phyloP scores from a whole-genome alignment of 768 basidiomycete species.

The Boletus pseudo-olivaceus region DNA sequence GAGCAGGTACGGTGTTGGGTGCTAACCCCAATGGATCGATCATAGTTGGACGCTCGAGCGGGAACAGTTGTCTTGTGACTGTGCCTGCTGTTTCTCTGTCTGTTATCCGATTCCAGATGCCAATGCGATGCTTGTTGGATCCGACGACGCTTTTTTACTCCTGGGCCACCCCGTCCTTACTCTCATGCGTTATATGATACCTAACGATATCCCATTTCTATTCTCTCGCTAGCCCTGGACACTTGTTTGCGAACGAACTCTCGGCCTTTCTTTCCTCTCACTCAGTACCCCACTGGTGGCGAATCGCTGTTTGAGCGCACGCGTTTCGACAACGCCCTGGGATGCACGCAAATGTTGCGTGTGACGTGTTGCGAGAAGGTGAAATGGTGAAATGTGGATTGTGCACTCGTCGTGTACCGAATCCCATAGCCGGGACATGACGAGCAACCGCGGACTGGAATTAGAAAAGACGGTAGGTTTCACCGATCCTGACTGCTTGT shows the following conservation, averaged over 20 bases:
- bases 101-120: neutral
- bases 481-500: no score
- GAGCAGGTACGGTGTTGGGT: slow-evolving; percentile 13
- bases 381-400: no score
- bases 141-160: slow-evolving; percentile 2
- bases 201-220: slow-evolving; percentile 2
- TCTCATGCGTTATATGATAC: slow-evolving; percentile 8
- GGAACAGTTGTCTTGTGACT: slow-evolving; percentile 2
- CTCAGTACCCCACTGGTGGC: slow-evolving; percentile 4
- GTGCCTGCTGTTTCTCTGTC: neutral
- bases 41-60: slow-evolving; percentile 6
- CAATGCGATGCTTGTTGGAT: slow-evolving; percentile 11
- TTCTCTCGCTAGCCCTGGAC: slow-evolving; percentile 14
- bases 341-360: no score
- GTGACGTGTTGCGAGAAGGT: no score
- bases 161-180: neutral
- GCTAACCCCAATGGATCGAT: slow-evolving; percentile 3
- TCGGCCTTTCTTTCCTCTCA: neutral
- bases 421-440: no score
- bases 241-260: neutral
- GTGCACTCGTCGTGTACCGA: neutral
- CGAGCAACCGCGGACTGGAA: no score
- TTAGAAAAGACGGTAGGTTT: no score
- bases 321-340: no score
- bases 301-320: neutral